These are phyloP conservation scores for Solanum pennellii DNA, from an alignment of 257 asterid species.

Conservation along the genomic window DNA sequence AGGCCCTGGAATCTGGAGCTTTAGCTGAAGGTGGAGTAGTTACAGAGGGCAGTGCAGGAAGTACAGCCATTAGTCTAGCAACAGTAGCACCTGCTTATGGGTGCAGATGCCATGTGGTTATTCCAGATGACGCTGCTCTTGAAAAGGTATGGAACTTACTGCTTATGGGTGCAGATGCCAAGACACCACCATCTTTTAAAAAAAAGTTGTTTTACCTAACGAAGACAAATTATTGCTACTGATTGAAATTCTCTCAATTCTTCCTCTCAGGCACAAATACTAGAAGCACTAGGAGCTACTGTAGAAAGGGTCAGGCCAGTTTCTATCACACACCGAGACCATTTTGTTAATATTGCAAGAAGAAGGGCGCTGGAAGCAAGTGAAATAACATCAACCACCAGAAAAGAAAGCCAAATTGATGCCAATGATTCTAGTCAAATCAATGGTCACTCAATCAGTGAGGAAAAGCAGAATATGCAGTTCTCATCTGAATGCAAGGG, in stretches of 20 bases:
- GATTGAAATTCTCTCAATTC: background rate
- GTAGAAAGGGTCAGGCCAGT: conserved; percentile 96
- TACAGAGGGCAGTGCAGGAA: conserved; percentile 98
- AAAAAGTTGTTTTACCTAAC: background rate
- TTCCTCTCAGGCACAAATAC: conserved; percentile 68
- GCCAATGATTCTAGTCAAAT: conserved; percentile 8
- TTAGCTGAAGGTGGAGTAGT: conserved; percentile 79
- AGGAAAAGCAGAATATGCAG: conserved; percentile 16
- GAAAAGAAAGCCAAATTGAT: conserved; percentile 6
- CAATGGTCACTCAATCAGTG: conserved; percentile 9
- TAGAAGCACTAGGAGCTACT: conserved; percentile 93
- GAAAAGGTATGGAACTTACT: conserved; percentile 47
- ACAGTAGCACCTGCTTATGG: conserved; percentile 94
- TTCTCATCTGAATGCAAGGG: conserved; percentile 39
- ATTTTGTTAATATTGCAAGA: conserved; percentile 87
- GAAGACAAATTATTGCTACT: background rate
- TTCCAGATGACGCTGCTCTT: conserved; percentile 93
- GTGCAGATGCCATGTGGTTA: conserved; percentile 91
- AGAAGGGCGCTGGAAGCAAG: conserved; percentile 79
- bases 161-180: background rate
- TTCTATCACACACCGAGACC: conserved; percentile 86
- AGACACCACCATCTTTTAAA: background rate
- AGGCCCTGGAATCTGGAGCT: conserved; percentile 82
- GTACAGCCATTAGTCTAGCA: conserved; percentile 96
- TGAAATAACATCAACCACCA: conserved; percentile 34